Base-by-base conservation (phyloP, 2,329 filamentous ascomycete species). In the Cladosporium velox region DNA sequence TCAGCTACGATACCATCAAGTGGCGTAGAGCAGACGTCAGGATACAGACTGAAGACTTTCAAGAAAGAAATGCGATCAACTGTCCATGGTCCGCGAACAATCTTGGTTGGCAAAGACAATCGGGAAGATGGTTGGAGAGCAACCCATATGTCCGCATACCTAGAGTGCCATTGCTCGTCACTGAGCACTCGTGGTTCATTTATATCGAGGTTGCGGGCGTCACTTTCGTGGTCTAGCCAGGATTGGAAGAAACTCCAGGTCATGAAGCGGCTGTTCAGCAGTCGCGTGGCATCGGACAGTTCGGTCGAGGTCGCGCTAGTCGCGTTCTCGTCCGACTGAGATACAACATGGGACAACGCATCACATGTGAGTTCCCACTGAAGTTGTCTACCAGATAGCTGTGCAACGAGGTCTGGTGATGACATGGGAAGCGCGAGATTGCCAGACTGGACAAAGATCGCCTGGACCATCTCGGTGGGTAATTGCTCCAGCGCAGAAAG, bases 381-480 rank as follows among this genome's bases (percentile, higher is more conserved):
- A 12, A 76, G 63, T 49, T 75, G 72, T 14, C 70, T 67, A 54
- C 73, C 73, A 8, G 72, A 72, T n/a, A 78, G 71, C 64, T 75
- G 72, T 4, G 60, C 49, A 26, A 69, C 68, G 26, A 78, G 64
- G 15, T 67, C 65, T 7, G 70, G 66, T 18, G 76, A 77, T 10
- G 72, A 72, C 26, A 73, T 47, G 4, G 76, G 73, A 10, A 78
- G 67, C 38, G 74, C 71, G 38, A 75, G 59, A 57, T 77, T 78
- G 32, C 66, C 70, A 26, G 72, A 72, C 35, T 68, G 70, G 14
- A 73, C 67, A 58, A 78, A 78, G 41, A 78, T 77, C 24, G 69
- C 65, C 61, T 78, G 75, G 35, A 77, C 54, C 15, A 78, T 71
- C 64, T 78, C 77, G 7, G 71, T 71, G n/a, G 77, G 77, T 26